phyloP scores from a whole-genome alignment of 2,329 filamentous ascomycete genomes.

The Aspergillus tanneri region DNA sequence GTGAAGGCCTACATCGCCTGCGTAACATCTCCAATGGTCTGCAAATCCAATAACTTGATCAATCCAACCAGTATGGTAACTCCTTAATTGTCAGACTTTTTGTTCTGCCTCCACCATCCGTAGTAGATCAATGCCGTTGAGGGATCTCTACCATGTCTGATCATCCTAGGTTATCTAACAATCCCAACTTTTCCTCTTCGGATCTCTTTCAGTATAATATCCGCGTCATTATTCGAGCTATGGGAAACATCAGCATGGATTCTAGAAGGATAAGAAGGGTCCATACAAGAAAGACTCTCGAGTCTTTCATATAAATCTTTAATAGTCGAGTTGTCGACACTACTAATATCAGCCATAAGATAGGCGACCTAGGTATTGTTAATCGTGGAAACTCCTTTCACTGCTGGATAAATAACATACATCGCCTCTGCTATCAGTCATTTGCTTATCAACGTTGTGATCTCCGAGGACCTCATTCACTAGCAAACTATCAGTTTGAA shows the following conservation, averaged over 20 bases:
- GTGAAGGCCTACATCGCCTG: no score
- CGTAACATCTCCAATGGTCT: no score
- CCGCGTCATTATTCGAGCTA: constrained; percentile 49
- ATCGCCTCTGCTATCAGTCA: constrained; percentile 91
- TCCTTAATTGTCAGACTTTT: no score
- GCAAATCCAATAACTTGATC: background rate
- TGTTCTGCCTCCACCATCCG: no score
- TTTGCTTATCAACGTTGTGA: constrained; percentile 99
- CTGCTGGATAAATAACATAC: constrained; percentile 46
- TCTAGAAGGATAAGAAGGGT: background rate
- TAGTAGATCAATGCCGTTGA: constrained; percentile 20
- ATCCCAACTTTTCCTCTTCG: background rate
- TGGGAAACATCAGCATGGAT: constrained; percentile 3
- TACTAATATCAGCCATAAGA: constrained; percentile 95
- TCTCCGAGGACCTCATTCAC: constrained; percentile 93
- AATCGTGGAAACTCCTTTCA: constrained; percentile 6
- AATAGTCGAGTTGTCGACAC: constrained; percentile 76
- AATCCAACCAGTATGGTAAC: no score
- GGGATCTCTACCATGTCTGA: constrained; percentile 13
- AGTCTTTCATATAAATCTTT: constrained; percentile 81
- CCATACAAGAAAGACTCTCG: constrained; percentile 75
- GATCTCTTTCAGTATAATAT: constrained; percentile 40
- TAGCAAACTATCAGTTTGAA: constrained; percentile 32
- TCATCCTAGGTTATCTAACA: no score
- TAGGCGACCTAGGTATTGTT: constrained; percentile 67